These are phyloP conservation scores for Triadica sebifera DNA, from an alignment of 345 rosid genomes.

Conservation along the genomic window DNA sequence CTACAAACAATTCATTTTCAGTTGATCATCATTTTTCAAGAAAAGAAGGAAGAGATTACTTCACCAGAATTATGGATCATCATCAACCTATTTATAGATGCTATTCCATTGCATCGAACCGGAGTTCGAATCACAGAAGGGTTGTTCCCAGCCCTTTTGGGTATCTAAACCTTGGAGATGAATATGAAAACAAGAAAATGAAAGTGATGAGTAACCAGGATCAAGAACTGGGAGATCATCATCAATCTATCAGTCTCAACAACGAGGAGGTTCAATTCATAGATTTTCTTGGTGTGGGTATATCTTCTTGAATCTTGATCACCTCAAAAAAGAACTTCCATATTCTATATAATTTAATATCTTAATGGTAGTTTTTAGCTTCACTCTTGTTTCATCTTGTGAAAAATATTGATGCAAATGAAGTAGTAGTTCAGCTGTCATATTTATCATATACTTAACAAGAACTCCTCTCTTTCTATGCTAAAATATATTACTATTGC, in stretches of 20 bases:
- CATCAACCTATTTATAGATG: constrained; percentile 23
- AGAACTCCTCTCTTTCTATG: neutral
- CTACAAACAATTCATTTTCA: constrained; percentile 16
- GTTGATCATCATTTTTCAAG: constrained; percentile 24
- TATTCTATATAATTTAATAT: constrained; percentile 14
- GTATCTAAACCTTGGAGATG: constrained; percentile 27
- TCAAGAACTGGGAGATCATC: constrained; percentile 30
- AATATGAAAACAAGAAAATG: constrained; percentile 15
- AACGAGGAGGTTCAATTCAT: constrained; percentile 25
- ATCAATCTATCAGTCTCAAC: constrained; percentile 14
- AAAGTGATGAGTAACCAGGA: constrained; percentile 15
- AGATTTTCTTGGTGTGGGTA: constrained; percentile 70
- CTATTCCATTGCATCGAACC: constrained; percentile 20
- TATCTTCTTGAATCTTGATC: constrained; percentile 43
- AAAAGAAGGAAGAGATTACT: constrained; percentile 31
- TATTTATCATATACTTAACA: neutral
- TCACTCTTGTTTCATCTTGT: constrained; percentile 8
- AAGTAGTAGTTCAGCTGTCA: constrained; percentile 21
- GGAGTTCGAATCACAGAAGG: constrained; percentile 19
- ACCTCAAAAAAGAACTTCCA: constrained; percentile 9
- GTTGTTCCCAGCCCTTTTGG: constrained; percentile 43
- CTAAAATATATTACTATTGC: neutral
- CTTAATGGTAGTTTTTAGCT: constrained; percentile 19
- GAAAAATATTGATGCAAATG: constrained; percentile 17
- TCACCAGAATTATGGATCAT: constrained; percentile 10